These are phyloP conservation scores for Escovopsis sp. DNA, from an alignment of 2,329 filamentous ascomycete species.

Conservation along the genomic window DNA sequence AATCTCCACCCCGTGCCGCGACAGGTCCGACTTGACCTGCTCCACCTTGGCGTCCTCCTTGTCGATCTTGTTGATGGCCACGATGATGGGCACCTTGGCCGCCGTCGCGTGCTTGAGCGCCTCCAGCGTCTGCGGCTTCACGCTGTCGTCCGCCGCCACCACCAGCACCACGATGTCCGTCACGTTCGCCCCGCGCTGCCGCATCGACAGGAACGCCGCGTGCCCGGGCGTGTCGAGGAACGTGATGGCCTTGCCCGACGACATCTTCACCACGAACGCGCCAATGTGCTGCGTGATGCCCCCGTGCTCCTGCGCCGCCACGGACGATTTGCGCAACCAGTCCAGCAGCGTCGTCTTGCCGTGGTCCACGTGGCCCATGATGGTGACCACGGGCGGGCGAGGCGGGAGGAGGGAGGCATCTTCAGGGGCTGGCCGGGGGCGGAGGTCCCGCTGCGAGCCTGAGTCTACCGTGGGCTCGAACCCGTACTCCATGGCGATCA, in stretches of 20 bases:
- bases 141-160: slow-evolving; percentile 90
- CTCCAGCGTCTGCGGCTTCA: slow-evolving; percentile 93
- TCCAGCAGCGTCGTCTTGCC: slow-evolving; percentile 95
- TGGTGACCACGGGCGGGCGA: slow-evolving; percentile 87
- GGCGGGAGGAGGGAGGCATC: slow-evolving; percentile 53
- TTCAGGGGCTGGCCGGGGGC: slow-evolving; percentile 49
- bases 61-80: slow-evolving; percentile 95
- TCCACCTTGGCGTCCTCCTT: slow-evolving; percentile 70
- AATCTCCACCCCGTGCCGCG: slow-evolving; percentile 70
- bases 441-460: slow-evolving; percentile 53
- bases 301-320: slow-evolving; percentile 82
- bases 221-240: slow-evolving; percentile 96
- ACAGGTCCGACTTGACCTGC: slow-evolving; percentile 75
- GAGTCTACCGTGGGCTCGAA: slow-evolving; percentile 68
- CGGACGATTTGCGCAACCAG: slow-evolving; percentile 80
- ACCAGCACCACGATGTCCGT: slow-evolving; percentile 95
- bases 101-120: slow-evolving; percentile 83
- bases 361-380: slow-evolving; percentile 98
- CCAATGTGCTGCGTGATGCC: slow-evolving; percentile 98
- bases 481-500: slow-evolving; percentile 86
- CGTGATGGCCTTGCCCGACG: slow-evolving; percentile 77
- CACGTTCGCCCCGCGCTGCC: slow-evolving; percentile 84
- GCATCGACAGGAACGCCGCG: slow-evolving; percentile 90
- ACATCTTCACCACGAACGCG: slow-evolving; percentile 83
- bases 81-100: slow-evolving; percentile 86